Conservation (phyloP, 768 basidiomycete species). For the Boletellus sp. region DNA sequence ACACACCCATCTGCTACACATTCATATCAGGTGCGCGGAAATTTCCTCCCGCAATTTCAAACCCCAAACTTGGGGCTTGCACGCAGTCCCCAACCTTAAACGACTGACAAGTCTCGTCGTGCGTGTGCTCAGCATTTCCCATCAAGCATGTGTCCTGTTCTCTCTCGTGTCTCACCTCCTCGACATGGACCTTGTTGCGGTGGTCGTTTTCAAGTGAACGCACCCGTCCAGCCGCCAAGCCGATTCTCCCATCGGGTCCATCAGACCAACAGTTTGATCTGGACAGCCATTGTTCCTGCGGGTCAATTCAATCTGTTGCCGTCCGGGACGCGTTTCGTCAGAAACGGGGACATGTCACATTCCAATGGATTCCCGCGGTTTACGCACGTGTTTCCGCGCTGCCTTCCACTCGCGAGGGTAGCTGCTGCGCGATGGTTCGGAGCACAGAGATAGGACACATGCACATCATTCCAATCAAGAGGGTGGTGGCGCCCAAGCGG, state of each 20-base stretch:
- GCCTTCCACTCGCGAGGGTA: neutral
- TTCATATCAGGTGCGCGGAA: slow-evolving; percentile 17
- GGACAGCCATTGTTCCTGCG: slow-evolving; percentile 1
- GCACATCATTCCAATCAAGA: neutral
- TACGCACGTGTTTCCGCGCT: slow-evolving; percentile 2
- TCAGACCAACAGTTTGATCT: neutral
- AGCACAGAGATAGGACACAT: neutral
- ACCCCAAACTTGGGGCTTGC: slow-evolving; percentile 3
- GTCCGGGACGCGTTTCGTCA: slow-evolving; percentile 4
- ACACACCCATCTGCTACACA: slow-evolving; percentile 10
- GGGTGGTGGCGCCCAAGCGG: too few species aligned
- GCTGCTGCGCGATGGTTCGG: neutral
- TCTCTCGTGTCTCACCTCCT: slow-evolving; percentile 18
- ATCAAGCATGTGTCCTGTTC: slow-evolving; percentile 5
- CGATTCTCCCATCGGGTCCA: neutral
- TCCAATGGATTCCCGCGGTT: slow-evolving; percentile 4
- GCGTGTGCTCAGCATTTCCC: slow-evolving; percentile 9
- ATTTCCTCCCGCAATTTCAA: slow-evolving; percentile 24
- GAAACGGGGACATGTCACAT: slow-evolving; percentile 2
- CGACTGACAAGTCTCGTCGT: slow-evolving; percentile 5
- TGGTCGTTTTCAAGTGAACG: slow-evolving; percentile 3
- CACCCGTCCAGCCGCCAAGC: slow-evolving; percentile 7
- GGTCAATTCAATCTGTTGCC: slow-evolving; percentile 2
- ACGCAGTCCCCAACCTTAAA: slow-evolving; percentile 15
- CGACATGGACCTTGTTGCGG: slow-evolving; percentile 22